Evolutionary conservation across 441 rosid genomes (phyloP).

Genomic region (Eutrema salsugineum): DNA sequence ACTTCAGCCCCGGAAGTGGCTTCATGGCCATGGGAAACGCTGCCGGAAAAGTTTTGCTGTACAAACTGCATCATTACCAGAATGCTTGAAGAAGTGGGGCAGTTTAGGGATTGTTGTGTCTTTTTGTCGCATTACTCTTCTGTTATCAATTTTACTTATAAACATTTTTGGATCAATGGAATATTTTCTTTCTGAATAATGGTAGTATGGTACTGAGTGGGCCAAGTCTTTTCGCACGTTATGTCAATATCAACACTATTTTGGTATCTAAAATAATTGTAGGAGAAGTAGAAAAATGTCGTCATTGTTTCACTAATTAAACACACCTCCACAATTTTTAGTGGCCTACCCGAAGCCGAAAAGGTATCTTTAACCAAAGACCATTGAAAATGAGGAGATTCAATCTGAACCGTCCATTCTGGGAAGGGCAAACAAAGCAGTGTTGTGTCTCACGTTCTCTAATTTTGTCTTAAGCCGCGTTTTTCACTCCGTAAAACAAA

Average conservation of each 20-base stretch:
- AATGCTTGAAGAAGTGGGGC: slow-evolving; percentile 48
- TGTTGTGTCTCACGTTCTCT: slow-evolving; percentile 12
- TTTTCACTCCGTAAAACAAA: neutral
- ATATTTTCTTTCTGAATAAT: neutral
- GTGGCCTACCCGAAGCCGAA: slow-evolving; percentile 24
- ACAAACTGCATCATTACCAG: slow-evolving; percentile 78
- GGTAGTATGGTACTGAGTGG: slow-evolving; percentile 2
- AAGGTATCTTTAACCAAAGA: slow-evolving; percentile 4
- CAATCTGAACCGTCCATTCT: slow-evolving; percentile 23
- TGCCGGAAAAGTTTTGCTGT: slow-evolving; percentile 75
- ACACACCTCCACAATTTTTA: neutral
- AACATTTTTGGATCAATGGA: slow-evolving; percentile 13
- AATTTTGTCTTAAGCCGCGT: slow-evolving; percentile 12
- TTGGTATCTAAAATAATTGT: slow-evolving; percentile 1
- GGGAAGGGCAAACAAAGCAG: slow-evolving; percentile 17
- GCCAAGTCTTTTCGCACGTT: neutral
- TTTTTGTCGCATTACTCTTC: slow-evolving; percentile 8
- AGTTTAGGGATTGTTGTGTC: slow-evolving; percentile 19
- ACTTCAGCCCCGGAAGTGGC: slow-evolving; percentile 93
- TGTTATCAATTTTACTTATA: slow-evolving; percentile 5
- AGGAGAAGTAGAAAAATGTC: slow-evolving; percentile 12
- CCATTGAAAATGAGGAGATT: neutral
- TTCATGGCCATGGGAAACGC: slow-evolving; percentile 90
- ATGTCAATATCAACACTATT: neutral
- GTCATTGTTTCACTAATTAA: slow-evolving; percentile 17